phyloP scores from a whole-genome alignment of 257 asterid species.

The Eucommia ulmoides region DNA sequence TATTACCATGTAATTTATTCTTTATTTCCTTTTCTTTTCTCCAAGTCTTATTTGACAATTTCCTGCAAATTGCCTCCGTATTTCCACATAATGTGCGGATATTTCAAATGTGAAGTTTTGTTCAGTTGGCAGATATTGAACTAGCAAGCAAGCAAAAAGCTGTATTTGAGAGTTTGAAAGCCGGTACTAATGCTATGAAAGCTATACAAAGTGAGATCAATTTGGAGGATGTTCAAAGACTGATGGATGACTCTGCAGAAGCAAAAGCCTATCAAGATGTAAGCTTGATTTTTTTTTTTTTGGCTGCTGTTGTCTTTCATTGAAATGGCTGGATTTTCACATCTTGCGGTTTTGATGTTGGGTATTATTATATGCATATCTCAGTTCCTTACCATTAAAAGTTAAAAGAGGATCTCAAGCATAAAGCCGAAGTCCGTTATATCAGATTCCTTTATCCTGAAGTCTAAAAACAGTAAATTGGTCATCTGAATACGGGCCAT shows the following conservation, averaged over 20 bases:
- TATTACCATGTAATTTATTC: background rate
- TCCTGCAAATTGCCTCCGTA: background rate
- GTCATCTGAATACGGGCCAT: too few relatives aligned
- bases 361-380: background rate
- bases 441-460: too few relatives aligned
- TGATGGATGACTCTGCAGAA: constrained; percentile 94
- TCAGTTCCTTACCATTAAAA: background rate
- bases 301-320: background rate
- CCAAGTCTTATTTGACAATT: background rate
- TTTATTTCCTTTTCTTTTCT: background rate
- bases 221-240: constrained; percentile 89
- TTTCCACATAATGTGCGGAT: background rate
- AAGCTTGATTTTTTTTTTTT: constrained; percentile 16
- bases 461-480: too few relatives aligned
- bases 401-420: too few relatives aligned
- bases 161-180: constrained; percentile 88
- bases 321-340: background rate
- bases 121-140: constrained; percentile 95
- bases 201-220: constrained; percentile 88
- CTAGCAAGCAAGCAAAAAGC: constrained; percentile 93
- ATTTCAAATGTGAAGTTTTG: constrained; percentile 6
- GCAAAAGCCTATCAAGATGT: constrained; percentile 99
- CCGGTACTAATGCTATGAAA: constrained; percentile 82
- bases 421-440: too few relatives aligned
- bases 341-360: background rate